These are phyloP conservation scores for Drechmeria coniospora DNA, from an alignment of 2,329 filamentous ascomycete species.

Conservation along the genomic window DNA sequence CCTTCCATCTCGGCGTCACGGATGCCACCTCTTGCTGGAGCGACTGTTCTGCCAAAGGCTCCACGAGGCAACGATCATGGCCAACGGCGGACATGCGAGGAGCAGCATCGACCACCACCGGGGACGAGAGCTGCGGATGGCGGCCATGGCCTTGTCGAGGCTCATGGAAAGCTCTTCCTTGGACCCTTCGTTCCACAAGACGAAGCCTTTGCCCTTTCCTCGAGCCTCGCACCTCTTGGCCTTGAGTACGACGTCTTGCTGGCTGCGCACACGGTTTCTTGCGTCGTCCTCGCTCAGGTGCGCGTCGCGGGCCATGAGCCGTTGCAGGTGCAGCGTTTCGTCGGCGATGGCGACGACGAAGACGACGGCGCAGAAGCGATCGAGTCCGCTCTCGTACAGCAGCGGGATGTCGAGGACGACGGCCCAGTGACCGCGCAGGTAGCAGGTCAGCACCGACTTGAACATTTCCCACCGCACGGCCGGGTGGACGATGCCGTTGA, in stretches of 20 bases:
- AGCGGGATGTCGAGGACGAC: conserved; percentile 87
- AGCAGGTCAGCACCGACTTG: conserved; percentile 53
- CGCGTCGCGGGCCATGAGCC: conserved; percentile 58
- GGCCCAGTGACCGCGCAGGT: conserved; percentile 66
- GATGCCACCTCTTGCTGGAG: conserved; percentile 57
- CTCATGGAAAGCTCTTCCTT: conserved; percentile 53
- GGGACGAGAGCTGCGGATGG: conserved; percentile 49
- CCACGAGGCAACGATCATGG: conserved; percentile 51
- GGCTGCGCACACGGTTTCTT: conserved; percentile 69
- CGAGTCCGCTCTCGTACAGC: conserved; percentile 77
- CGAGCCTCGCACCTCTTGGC: conserved; percentile 57
- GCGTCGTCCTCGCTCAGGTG: conserved; percentile 78
- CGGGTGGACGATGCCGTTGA: conserved; percentile 88
- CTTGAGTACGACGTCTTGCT: conserved; percentile 76
- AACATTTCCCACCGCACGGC: conserved; percentile 77
- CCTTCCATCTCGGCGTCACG: too few relatives aligned
- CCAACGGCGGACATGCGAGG: conserved; percentile 59
- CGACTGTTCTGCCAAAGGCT: conserved; percentile 56
- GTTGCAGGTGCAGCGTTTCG: conserved; percentile 64
- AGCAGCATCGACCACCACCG: conserved; percentile 71
- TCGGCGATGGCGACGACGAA: conserved; percentile 77
- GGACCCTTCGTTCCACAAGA: conserved; percentile 81
- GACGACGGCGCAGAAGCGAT: conserved; percentile 70
- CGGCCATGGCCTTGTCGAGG: conserved; percentile 48
- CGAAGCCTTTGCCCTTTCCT: conserved; percentile 49